These are phyloP conservation scores for Erodium moschatum DNA, from an alignment of 441 rosid genomes.

Conservation along the genomic window DNA sequence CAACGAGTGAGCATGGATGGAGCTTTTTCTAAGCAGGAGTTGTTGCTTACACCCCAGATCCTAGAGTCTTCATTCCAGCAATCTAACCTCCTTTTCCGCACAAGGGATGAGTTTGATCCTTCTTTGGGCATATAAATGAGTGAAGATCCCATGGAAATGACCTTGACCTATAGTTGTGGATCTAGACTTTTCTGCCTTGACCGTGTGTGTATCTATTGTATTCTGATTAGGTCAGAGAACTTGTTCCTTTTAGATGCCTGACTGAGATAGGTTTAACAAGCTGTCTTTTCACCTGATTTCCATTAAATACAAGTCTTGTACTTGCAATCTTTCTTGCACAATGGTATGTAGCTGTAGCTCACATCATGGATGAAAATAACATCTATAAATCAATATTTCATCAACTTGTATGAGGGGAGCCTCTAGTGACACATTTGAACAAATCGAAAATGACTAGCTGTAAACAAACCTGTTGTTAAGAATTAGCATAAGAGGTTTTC, in stretches of 20 bases:
- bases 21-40: slow-evolving; percentile 36
- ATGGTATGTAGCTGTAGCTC: too few relatives aligned
- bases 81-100: too few relatives aligned
- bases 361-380: not conserved
- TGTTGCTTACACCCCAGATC: slow-evolving; percentile 52
- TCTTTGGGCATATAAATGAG: too few relatives aligned
- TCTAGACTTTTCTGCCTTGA: slow-evolving; percentile 8
- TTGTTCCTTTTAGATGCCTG: slow-evolving; percentile 13
- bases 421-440: not conserved
- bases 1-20: slow-evolving; percentile 26
- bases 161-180: slow-evolving; percentile 16
- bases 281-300: slow-evolving; percentile 15
- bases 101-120: too few relatives aligned
- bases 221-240: slow-evolving; percentile 24
- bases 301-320: not conserved
- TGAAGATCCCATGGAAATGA: slow-evolving; percentile 25
- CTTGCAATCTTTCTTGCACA: not conserved
- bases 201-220: slow-evolving; percentile 3
- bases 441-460: not conserved
- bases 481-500: not conserved
- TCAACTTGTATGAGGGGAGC: too few relatives aligned
- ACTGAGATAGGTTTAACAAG: slow-evolving; percentile 25
- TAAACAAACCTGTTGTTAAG: not conserved
- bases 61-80: slow-evolving; percentile 40
- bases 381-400: not conserved